Percentiles rank a stretch among this genome's conserved stretches.
phyloP scores from a whole-genome alignment of 139 green algal genomes.

The Limnomonas spitsbergensis region DNA sequence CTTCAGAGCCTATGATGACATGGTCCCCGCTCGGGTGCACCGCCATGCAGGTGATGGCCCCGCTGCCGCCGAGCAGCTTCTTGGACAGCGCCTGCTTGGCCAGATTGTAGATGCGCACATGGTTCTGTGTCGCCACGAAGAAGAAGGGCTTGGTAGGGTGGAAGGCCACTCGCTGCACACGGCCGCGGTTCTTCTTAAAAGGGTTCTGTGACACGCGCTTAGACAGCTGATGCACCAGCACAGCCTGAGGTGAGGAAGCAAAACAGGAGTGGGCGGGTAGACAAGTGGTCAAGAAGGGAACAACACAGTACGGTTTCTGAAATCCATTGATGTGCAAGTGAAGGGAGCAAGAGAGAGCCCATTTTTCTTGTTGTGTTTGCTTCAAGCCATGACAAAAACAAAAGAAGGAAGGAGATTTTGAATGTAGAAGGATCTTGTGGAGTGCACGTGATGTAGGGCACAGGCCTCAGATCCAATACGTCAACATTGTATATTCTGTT shows the following conservation, averaged over 20 bases:
- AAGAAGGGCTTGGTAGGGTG: slow-evolving; percentile 93
- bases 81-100: slow-evolving; percentile 85
- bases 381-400: no score
- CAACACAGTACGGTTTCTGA: no score
- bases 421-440: no score
- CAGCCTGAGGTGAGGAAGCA: slow-evolving; percentile 49
- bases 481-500: slow-evolving; percentile 8
- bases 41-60: slow-evolving; percentile 76
- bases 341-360: no score
- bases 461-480: not conserved
- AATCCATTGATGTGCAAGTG: no score
- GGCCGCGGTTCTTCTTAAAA: slow-evolving; percentile 89
- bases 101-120: slow-evolving; percentile 92
- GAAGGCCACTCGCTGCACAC: slow-evolving; percentile 78
- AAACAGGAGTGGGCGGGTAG: not conserved
- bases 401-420: no score
- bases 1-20: slow-evolving; percentile 82
- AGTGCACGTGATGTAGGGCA: no score
- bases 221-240: slow-evolving; percentile 94
- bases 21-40: slow-evolving; percentile 91
- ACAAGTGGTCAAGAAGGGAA: no score
- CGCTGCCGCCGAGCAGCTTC: slow-evolving; percentile 84
- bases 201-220: slow-evolving; percentile 80
- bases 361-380: no score
- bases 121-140: slow-evolving; percentile 89